These are phyloP conservation scores for Gentiana dahurica DNA, from an alignment of 257 asterid species.

Conservation along the genomic window DNA sequence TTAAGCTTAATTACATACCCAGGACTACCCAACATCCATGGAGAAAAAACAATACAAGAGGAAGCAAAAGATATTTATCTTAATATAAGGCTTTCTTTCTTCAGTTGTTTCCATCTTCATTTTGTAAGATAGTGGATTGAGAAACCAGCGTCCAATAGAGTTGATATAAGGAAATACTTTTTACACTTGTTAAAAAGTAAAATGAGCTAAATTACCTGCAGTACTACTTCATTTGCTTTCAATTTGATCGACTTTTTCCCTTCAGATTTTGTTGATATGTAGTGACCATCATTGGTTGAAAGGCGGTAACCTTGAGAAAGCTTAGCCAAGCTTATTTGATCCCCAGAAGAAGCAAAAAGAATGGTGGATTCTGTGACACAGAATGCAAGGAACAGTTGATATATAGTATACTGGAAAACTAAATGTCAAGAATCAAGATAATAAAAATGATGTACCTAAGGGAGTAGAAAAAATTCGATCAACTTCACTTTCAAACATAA, in stretches of 20 bases:
- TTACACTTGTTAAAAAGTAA: too few species aligned
- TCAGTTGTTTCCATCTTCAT: too few species aligned
- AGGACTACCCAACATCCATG: too few species aligned
- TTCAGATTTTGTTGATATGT: constrained; percentile 85
- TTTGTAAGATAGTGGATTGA: too few species aligned
- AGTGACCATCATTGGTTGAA: constrained; percentile 78
- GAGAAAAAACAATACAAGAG: too few species aligned
- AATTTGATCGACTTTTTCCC: constrained; percentile 77
- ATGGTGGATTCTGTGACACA: constrained; percentile 71
- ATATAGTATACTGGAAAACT: constrained; percentile 9
- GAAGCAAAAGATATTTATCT: too few species aligned
- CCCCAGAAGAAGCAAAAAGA: constrained; percentile 87
- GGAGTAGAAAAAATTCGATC: constrained; percentile 94
- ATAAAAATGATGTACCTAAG: constrained; percentile 44
- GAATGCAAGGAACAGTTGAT: constrained; percentile 23
- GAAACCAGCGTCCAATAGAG: not conserved
- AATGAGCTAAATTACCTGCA: constrained; percentile 57
- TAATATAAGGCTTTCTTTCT: too few species aligned
- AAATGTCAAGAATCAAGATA: too few species aligned
- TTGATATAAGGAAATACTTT: not conserved
- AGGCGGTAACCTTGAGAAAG: constrained; percentile 78
- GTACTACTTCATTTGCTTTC: constrained; percentile 79
- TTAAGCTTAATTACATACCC: too few species aligned
- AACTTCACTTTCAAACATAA: constrained; percentile 86
- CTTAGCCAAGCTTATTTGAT: constrained; percentile 86